Percentiles rank a stretch among this genome's conserved stretches.
Evolutionary conservation across 2,329 filamentous ascomycete genomes (phyloP).

Genomic region (Harringtonia lauricola): DNA sequence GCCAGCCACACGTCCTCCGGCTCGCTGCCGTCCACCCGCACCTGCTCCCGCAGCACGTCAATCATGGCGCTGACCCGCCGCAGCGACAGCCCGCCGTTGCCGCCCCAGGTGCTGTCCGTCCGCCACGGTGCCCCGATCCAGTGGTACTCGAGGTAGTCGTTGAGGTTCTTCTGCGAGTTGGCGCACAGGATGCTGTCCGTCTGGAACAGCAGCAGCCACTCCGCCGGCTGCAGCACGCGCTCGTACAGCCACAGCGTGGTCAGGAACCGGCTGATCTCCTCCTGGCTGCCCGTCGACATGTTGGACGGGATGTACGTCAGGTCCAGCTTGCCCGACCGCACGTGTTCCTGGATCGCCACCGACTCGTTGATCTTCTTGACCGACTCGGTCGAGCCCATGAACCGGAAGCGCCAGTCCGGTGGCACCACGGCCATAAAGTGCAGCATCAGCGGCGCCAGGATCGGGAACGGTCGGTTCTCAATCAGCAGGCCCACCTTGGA

Average conservation of each 20-base stretch:
- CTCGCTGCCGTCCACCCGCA: constrained; percentile 29
- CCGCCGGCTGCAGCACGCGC: constrained; percentile 32
- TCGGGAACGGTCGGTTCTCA: constrained; percentile 36
- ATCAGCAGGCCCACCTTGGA: constrained; percentile 45
- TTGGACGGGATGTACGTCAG: constrained; percentile 39
- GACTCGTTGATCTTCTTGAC: constrained; percentile 32
- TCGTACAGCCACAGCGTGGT: constrained; percentile 43
- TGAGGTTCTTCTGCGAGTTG: constrained; percentile 33
- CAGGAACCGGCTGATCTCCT: constrained; percentile 41
- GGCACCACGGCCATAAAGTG: constrained; percentile 47
- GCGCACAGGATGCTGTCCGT: constrained; percentile 45
- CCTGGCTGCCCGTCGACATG: constrained; percentile 37
- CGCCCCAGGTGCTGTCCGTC: constrained; percentile 29
- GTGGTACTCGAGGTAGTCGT: constrained; percentile 40
- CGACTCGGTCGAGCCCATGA: constrained; percentile 39
- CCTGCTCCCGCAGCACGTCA: constrained; percentile 37
- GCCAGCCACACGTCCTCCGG: constrained; percentile 48
- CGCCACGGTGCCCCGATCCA: constrained; percentile 43
- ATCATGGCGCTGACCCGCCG: constrained; percentile 41
- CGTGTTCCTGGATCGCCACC: constrained; percentile 32
- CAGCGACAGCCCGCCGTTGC: constrained; percentile 41
- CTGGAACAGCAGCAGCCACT: constrained; percentile 44
- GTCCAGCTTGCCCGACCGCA: constrained; percentile 34
- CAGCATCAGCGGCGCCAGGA: constrained; percentile 40
- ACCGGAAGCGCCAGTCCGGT: constrained; percentile 45